These are phyloP conservation scores for Aureobasidium sp. DNA, from an alignment of 2,329 filamentous ascomycete genomes.

Conservation along the genomic window DNA sequence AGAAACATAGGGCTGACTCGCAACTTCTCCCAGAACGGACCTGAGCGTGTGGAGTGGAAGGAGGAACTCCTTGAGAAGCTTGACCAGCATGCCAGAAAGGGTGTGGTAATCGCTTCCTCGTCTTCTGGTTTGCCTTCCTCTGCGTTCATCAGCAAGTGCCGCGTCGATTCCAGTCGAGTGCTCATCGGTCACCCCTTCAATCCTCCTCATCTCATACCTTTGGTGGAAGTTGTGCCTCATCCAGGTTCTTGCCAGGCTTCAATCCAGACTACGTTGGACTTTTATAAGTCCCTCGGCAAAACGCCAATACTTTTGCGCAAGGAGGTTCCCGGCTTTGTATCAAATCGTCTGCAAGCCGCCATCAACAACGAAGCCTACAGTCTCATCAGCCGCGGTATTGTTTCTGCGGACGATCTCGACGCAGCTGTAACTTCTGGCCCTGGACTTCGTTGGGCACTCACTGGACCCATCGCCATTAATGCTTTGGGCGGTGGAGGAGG, in stretches of 20 bases:
- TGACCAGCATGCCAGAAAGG: slow-evolving; percentile 36
- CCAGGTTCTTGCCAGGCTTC: slow-evolving; percentile 34
- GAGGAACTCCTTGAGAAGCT: slow-evolving; percentile 43
- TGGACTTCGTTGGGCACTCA: slow-evolving; percentile 49
- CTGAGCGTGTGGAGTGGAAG: not conserved
- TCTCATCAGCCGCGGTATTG: slow-evolving; percentile 48
- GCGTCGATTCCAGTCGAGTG: slow-evolving; percentile 35
- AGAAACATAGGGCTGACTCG: not conserved
- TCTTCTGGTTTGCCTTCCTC: slow-evolving; percentile 53
- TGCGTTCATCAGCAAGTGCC: slow-evolving; percentile 39
- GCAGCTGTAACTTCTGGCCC: slow-evolving; percentile 40
- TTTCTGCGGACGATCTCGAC: slow-evolving; percentile 42
- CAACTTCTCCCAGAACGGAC: not conserved
- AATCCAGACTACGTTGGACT: slow-evolving; percentile 36
- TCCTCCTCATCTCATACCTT: slow-evolving; percentile 54
- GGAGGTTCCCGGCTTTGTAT: slow-evolving; percentile 50
- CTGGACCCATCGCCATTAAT: slow-evolving; percentile 41
- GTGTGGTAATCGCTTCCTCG: slow-evolving; percentile 50
- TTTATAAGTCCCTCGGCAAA: slow-evolving; percentile 38
- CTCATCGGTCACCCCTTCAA: slow-evolving; percentile 56
- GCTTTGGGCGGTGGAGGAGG: slow-evolving; percentile 19
- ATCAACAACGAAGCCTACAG: slow-evolving; percentile 49
- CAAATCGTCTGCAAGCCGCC: slow-evolving; percentile 52
- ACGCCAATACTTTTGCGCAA: slow-evolving; percentile 45
- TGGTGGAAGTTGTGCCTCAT: slow-evolving; percentile 51